Evolutionary conservation across 2,329 filamentous ascomycete genomes (phyloP).

Genomic region (Calonectria leucothoes): DNA sequence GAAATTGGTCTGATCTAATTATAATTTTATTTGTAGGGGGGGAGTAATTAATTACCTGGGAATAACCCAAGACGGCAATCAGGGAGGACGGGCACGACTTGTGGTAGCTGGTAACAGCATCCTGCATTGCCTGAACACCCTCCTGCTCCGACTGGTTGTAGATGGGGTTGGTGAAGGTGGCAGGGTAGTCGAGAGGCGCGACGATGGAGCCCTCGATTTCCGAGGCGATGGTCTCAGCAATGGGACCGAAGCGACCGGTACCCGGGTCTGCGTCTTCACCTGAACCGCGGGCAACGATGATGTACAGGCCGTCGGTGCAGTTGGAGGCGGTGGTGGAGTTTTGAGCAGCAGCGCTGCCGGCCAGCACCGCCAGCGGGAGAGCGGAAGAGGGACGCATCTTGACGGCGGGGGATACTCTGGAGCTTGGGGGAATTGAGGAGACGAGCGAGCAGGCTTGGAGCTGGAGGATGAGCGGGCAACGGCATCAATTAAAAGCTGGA

Average conservation of each 20-base stretch:
- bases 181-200: constrained; percentile 53
- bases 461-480: not conserved
- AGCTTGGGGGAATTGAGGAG: not conserved
- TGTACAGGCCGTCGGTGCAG: constrained; percentile 52
- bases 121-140: constrained; percentile 47
- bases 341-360: constrained; percentile 36
- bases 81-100: constrained; percentile 51
- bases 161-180: constrained; percentile 43
- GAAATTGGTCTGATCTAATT: constrained; percentile 13
- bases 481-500: not conserved
- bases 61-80: constrained; percentile 56
- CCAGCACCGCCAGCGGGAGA: constrained; percentile 39
- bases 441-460: not conserved
- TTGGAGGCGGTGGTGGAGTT: constrained; percentile 22
- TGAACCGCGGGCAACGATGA: constrained; percentile 55
- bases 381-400: constrained; percentile 32
- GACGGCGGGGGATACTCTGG: not conserved
- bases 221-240: constrained; percentile 47
- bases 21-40: no score
- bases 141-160: constrained; percentile 51
- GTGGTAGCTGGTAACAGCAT: constrained; percentile 47
- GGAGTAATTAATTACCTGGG: constrained; percentile 50
- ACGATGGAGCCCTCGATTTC: constrained; percentile 49
- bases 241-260: constrained; percentile 46
- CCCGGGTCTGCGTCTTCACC: constrained; percentile 46